Evolutionary conservation across 208 protist genomes (phyloP).

Genomic region (Trypanosoma theileri): DNA sequence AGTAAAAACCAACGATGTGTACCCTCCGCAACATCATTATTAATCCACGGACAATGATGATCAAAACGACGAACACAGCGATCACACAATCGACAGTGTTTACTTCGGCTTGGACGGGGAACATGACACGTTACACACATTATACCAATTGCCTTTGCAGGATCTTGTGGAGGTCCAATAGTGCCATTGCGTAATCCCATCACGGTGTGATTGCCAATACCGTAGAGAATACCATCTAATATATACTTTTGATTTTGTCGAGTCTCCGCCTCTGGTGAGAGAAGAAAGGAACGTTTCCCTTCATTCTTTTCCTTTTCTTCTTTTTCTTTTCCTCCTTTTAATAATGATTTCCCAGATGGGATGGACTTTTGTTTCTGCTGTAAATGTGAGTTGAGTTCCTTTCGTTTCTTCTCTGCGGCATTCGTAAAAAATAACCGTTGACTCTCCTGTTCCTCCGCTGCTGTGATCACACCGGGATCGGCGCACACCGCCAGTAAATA

Average conservation of each 20-base stretch:
- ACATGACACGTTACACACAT: slow-evolving; percentile 73
- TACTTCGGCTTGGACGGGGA: slow-evolving; percentile 87
- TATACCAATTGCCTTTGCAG: slow-evolving; percentile 33
- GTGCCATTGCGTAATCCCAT: background rate
- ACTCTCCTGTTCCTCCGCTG: slow-evolving; percentile 31
- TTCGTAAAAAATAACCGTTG: slow-evolving; percentile 23
- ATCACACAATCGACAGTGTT: slow-evolving; percentile 93
- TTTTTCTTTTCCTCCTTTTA: slow-evolving; percentile 2
- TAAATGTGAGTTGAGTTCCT: too few species aligned
- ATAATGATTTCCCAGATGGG: background rate
- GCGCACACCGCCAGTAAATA: slow-evolving; percentile 69
- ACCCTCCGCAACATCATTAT: slow-evolving; percentile 95
- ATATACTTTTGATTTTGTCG: slow-evolving; percentile 67
- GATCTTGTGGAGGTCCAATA: background rate
- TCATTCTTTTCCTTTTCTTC: slow-evolving; percentile 3
- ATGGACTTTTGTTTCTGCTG: too few species aligned
- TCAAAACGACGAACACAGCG: slow-evolving; percentile 95
- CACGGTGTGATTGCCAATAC: slow-evolving; percentile 27
- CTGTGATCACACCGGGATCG: slow-evolving; percentile 85
- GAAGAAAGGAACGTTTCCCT: slow-evolving; percentile 10
- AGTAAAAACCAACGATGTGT: slow-evolving; percentile 91
- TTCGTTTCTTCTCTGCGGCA: background rate
- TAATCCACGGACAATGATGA: slow-evolving; percentile 97
- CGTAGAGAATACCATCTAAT: slow-evolving; percentile 80
- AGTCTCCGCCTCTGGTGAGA: slow-evolving; percentile 55